Base-by-base conservation (phyloP, 2,329 filamentous ascomycete genomes). In the Aspergillus sp. region DNA sequence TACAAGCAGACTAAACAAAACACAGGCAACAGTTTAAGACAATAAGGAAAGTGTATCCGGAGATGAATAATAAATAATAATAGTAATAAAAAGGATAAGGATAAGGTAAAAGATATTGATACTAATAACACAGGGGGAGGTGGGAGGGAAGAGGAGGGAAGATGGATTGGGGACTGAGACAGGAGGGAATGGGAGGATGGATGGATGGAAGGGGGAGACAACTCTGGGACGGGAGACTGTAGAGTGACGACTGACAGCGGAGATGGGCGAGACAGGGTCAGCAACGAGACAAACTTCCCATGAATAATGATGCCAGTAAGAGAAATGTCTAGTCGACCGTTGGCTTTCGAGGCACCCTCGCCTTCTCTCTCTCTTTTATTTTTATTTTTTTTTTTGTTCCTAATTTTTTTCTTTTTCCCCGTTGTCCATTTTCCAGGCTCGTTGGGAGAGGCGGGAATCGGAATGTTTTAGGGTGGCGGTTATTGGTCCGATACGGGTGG, bases 401-500 rank as follows among this genome's bases (percentile, higher is more conserved):
- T 44, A 57, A 59, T 56, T 55, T 55, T 57, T 56, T 51, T 50
- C 59, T 56, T 57, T 55, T 55, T 56, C 59, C 62, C 18, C 18
- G 17, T 41, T 30, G n/a, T 48, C 45, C 30, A 53, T 32, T 53
- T 44, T 57, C 48, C 32, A 57, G 48, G 44, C 39, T 18, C 24
- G 17, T 30, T 34, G 60, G 56, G 51, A 58, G 54, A 32, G 57
- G 62, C 61, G 61, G 62, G 26, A 30, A 30, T 30, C 26, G 26
- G 26, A 30, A 55, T 58, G 58, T 62, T 66, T 68, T 60, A 43
- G 6, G 26, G 43, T 60, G 57, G 26, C 53, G 53, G 47, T 69
- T 59, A 69, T 71, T 71, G 68, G 68, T 50, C 48, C 49, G 34
- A 51, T 42, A 39, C 57, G 38, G 54, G 53, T 56, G 45, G 34